phyloP scores from a whole-genome alignment of 2,329 filamentous ascomycete genomes.

The Parastagonospora avenae region DNA sequence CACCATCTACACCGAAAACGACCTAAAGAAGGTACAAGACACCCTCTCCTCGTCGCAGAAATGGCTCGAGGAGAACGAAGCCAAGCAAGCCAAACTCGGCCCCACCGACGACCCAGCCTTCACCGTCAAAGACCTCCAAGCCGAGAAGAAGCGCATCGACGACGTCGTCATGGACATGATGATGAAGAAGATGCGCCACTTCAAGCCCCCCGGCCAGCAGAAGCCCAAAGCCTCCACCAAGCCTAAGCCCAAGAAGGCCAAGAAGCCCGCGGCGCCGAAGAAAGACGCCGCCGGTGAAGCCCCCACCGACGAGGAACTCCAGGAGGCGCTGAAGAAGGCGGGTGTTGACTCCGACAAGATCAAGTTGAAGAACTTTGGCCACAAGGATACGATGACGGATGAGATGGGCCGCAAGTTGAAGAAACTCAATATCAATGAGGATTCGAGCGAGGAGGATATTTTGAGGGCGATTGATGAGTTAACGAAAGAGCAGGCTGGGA shows the following conservation, averaged over 20 bases:
- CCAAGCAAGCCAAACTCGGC: slow-evolving; percentile 63
- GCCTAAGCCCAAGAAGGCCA: slow-evolving; percentile 44
- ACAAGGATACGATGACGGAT: slow-evolving; percentile 24
- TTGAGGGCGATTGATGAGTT: slow-evolving; percentile 56
- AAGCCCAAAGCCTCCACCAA: slow-evolving; percentile 36
- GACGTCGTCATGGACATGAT: slow-evolving; percentile 72
- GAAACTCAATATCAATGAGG: slow-evolving; percentile 29
- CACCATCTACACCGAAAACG: slow-evolving; percentile 71
- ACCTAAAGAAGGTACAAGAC: slow-evolving; percentile 69
- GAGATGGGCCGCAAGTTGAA: slow-evolving; percentile 27
- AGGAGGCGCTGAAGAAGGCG: slow-evolving; percentile 38
- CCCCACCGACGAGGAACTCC: slow-evolving; percentile 37
- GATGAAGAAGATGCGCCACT: slow-evolving; percentile 59
- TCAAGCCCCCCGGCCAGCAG: slow-evolving; percentile 46
- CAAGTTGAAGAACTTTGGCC: slow-evolving; percentile 24
- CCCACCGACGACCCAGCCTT: slow-evolving; percentile 75
- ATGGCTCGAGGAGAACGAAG: slow-evolving; percentile 72
- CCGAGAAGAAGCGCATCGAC: slow-evolving; percentile 72
- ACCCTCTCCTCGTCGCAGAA: slow-evolving; percentile 65
- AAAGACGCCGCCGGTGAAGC: slow-evolving; percentile 38
- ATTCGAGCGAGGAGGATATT: slow-evolving; percentile 49
- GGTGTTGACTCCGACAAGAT: slow-evolving; percentile 35
- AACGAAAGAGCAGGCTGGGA: slow-evolving; percentile 18
- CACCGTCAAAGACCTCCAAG: slow-evolving; percentile 68
- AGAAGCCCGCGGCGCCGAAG: slow-evolving; percentile 17